Conservation (phyloP, 2,329 filamentous ascomycete genomes). For the Penicillium sp. region DNA sequence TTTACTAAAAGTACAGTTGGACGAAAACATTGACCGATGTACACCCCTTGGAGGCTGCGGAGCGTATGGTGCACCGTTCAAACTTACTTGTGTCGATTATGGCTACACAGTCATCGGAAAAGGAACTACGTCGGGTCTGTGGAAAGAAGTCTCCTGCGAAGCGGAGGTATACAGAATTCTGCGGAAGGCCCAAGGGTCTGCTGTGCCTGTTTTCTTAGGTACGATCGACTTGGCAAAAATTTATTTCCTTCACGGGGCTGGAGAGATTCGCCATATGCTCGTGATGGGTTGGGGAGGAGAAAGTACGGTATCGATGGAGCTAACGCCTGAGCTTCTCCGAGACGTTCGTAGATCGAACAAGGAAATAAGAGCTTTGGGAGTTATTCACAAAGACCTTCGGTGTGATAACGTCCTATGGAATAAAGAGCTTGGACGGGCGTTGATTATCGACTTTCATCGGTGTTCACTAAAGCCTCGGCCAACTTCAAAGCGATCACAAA, state of each 20-base stretch:
- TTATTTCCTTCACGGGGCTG: constrained; percentile 28
- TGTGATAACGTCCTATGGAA: constrained; percentile 5
- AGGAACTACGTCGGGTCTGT: constrained; percentile 21
- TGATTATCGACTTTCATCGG: too few species aligned
- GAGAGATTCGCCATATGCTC: constrained; percentile 14
- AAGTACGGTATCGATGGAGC: neutral
- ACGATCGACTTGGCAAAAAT: constrained; percentile 12
- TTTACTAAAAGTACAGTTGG: constrained; percentile 22
- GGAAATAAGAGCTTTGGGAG: neutral
- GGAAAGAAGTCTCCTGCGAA: constrained; percentile 10
- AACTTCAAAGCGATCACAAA: neutral
- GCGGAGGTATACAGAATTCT: constrained; percentile 8
- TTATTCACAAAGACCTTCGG: constrained; percentile 4
- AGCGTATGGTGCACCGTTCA: constrained; percentile 26
- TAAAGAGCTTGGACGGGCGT: constrained; percentile 1
- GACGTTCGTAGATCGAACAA: neutral
- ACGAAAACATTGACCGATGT: constrained; percentile 25
- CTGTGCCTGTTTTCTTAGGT: constrained; percentile 12
- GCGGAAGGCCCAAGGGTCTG: constrained; percentile 4
- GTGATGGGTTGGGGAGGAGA: too few species aligned
- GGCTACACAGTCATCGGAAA: constrained; percentile 29
- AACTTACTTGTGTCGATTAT: constrained; percentile 22
- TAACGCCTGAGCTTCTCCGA: neutral
- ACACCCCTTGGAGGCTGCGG: constrained; percentile 22
- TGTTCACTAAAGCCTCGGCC: constrained; percentile 1